Conservation (phyloP, 768 basidiomycete genomes). For the Leucosporidium scottii region DNA sequence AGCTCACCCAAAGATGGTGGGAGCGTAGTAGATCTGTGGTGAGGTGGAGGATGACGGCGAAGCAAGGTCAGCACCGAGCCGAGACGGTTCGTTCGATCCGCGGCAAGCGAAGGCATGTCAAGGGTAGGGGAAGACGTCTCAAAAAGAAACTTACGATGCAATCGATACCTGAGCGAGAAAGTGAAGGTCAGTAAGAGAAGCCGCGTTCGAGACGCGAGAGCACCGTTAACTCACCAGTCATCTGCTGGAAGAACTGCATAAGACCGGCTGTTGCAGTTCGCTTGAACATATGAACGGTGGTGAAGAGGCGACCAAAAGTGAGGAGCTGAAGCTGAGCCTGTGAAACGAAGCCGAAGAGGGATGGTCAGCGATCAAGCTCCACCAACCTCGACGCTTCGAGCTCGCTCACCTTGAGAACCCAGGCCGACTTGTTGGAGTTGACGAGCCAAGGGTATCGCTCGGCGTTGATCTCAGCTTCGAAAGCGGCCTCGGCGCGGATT, state of each 20-base stretch:
- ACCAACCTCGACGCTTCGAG: too few relatives aligned
- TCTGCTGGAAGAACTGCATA: neutral
- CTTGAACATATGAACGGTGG: neutral
- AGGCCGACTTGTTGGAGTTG: too few relatives aligned
- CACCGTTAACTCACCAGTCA: neutral
- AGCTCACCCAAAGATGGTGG: neutral
- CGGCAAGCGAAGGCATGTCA: too few relatives aligned
- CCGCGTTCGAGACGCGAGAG: too few relatives aligned
- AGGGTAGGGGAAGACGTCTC: too few relatives aligned
- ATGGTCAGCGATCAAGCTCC: too few relatives aligned
- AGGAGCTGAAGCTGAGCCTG: neutral
- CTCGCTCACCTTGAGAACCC: too few relatives aligned
- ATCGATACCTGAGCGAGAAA: neutral
- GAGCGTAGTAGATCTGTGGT: neutral
- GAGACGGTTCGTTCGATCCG: too few relatives aligned
- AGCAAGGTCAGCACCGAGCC: too few relatives aligned
- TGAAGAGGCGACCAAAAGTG: conserved; percentile 1
- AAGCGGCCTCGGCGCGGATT: neutral
- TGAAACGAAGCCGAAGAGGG: too few relatives aligned
- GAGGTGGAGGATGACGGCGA: neutral
- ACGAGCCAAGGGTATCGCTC: neutral
- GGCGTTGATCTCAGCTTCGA: neutral
- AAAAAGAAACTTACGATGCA: neutral
- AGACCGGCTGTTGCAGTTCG: neutral
- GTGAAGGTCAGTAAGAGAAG: too few relatives aligned